Base-by-base conservation (phyloP, 495 filamentous ascomycete genomes). In the Penicillium antarcticum region DNA sequence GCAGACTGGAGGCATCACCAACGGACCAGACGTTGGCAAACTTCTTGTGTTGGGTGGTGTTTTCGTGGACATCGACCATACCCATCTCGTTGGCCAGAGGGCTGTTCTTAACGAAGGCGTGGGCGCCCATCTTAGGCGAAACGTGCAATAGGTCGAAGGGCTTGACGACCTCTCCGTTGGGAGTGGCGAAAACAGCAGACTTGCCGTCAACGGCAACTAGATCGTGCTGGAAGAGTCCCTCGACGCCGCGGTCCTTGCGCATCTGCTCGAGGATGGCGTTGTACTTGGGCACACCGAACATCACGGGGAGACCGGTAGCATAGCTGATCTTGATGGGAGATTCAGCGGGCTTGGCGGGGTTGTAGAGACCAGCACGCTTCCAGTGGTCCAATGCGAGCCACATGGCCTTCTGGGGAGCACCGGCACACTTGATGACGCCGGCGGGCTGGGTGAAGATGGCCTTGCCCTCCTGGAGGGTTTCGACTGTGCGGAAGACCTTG, bases 281-380 rank as follows among this genome's bases (percentile, higher is more conserved):
- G 60, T 87, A 87, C 68, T 87, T 87, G 43, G 84, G 81, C 39
- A 87, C 83, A 32, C 79, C 83, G 53, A 87, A 87, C 85, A 87
- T 87, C 31, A 61, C 62, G 0, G 82, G 78, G 24, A 80, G 67
- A 1, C 79, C 84, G 4, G 83, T 87, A 0, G 83, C 83, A 42
- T 84, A 87, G 51, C 72, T 75, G 44, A 86, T 81, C n/a, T 80
- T 66, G 56, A 87, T 79, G 5, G 79, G 63, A 0, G 81, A 84
- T 6, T 34, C 32, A 24, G 68, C 52, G 2, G 70, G 58, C 38
- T 69, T 61, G 21, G 45, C 48, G 5, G 73, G 62, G 48, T 82
- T 71, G 62, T 86, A 83, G 3, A 84, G 68, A 21, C 83, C 85
- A 6, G 75, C 74, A 21, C 68, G 64, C 66, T 80, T 78, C 85